phyloP scores from a whole-genome alignment of 371 early-diverging fungal genomes.

The Umbelopsis sp. region DNA sequence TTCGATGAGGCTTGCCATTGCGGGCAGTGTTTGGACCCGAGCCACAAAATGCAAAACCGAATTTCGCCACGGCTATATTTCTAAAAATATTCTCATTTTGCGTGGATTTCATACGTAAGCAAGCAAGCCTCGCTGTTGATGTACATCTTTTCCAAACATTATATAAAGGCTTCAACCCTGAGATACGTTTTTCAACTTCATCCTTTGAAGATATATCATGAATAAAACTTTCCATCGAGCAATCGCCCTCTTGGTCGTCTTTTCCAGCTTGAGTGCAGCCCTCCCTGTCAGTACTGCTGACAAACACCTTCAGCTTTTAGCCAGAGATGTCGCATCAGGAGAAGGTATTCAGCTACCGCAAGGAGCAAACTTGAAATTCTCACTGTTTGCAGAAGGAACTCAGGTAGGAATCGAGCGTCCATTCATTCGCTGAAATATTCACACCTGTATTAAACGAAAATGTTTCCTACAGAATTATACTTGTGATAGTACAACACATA shows the following conservation, averaged over 20 bases:
- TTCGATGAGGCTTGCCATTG: too few relatives aligned
- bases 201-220: neutral
- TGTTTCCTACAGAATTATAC: slow-evolving; percentile 5
- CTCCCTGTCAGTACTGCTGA: neutral
- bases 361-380: neutral
- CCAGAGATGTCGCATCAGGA: neutral
- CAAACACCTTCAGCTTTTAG: neutral
- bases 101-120: neutral
- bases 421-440: neutral
- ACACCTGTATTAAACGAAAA: neutral
- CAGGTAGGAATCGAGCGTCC: neutral
- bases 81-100: neutral
- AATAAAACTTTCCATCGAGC: neutral
- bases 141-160: too few relatives aligned
- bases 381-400: neutral
- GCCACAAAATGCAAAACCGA: neutral
- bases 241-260: neutral
- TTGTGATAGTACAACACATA: neutral
- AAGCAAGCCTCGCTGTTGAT: neutral
- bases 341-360: neutral
- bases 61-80: neutral
- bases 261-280: neutral
- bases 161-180: neutral
- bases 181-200: neutral
- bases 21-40: neutral